Base-by-base conservation (phyloP, 371 early-diverging fungal species). In the Apophysomyces variabilis region DNA sequence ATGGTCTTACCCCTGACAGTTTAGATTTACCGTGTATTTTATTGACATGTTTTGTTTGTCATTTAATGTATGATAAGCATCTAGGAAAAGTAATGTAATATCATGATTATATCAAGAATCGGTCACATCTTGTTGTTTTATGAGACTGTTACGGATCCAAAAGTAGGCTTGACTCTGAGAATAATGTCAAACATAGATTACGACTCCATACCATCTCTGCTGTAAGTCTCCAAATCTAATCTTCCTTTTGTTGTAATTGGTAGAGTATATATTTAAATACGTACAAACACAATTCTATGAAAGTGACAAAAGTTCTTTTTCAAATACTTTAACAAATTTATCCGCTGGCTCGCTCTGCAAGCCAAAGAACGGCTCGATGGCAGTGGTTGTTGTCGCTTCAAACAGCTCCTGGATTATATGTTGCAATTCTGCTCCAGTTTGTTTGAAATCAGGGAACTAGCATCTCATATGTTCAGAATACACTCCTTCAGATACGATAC, bases 391-490 rank as follows among this genome's bases (percentile, higher is more conserved):
- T 1, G 90, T 89, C 6, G 84, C 85, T 13, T 82, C 77, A 73
- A 91, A 88, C 32, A 89, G 71, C 14, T 85, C 83, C 64, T 87
- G 83, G 56, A 91, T 84, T 12, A 88, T 70, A 46, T 78, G 77
- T 61, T 84, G 80, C 12, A 91, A 68, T 16, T 73, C 65, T 37
- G 69, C 69, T 18, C 91, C 91, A 4, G 91, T 90, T 67, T 91
- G 91, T 65, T 89, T 89, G 66, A 91, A 91, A 71, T 90, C 91
- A 9, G 91, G 91, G 60, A 84, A 90, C 79, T 77, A 41, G 45
- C 46, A 32, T 11, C 26, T 6, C 36, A n/a, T 26, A 26, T 5
- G 11, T 7, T 76, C 58, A 83, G 80, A 82, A 73, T 32, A 74
- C 74, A 7, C 3, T 9, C 38, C 11, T 44, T 38, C 41, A 44